Evolutionary conservation across 805 yeast genomes (phyloP).

Genomic region (Metschnikowia peoriensis): DNA sequence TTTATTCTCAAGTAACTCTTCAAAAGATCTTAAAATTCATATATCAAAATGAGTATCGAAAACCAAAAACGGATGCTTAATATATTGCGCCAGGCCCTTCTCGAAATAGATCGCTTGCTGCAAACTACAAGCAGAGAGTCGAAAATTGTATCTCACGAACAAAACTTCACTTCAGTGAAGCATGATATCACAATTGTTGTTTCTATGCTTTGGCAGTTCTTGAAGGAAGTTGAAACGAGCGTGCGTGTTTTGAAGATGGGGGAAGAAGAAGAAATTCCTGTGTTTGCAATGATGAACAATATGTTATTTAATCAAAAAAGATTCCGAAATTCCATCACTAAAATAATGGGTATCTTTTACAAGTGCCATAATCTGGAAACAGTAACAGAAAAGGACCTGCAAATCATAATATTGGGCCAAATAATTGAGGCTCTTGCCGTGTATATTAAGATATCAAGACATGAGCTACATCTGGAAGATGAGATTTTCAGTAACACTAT

Average conservation of each 20-base stretch:
- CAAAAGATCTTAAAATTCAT: not conserved
- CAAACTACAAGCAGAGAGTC: not conserved
- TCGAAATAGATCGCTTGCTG: not conserved
- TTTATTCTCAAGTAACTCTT: not conserved
- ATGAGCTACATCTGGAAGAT: constrained; percentile 5
- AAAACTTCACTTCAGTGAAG: not conserved
- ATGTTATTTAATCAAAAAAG: constrained; percentile 2
- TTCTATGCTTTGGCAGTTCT: not conserved
- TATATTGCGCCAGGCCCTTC: not conserved
- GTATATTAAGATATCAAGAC: constrained; percentile 2
- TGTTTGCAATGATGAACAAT: constrained; percentile 8
- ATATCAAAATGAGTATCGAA: not conserved
- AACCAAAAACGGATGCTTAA: not conserved
- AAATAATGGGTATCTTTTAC: constrained; percentile 5
- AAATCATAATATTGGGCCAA: constrained; percentile 1
- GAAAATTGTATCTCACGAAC: not conserved
- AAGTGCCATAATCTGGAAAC: not conserved
- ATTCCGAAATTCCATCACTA: constrained; percentile 6
- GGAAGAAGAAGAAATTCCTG: not conserved
- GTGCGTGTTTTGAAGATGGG: not conserved
- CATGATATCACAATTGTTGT: constrained; percentile 3
- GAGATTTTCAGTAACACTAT: constrained; percentile 11
- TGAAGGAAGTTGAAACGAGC: not conserved
- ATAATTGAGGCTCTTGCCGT: constrained; percentile 3
- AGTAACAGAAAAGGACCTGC: not conserved